Evolutionary conservation across 495 filamentous ascomycete genomes (phyloP).

Genomic region (Venustampulla echinocandica): DNA sequence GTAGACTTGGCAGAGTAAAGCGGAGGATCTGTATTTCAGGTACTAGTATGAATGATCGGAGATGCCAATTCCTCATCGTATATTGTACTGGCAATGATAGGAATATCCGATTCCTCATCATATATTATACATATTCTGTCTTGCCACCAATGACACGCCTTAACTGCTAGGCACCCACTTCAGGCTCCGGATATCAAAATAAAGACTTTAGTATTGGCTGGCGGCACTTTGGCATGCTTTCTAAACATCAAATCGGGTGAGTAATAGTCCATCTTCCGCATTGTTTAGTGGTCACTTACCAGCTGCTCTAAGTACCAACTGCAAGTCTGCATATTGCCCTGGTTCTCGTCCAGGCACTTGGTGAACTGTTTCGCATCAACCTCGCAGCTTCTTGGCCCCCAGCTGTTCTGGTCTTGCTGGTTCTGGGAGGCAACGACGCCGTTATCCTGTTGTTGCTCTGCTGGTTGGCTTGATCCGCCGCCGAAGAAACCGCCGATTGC

Average conservation of each 20-base stretch:
- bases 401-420: slow-evolving; percentile 28
- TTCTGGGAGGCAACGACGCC: slow-evolving; percentile 33
- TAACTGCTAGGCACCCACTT: no score
- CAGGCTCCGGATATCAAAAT: no score
- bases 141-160: no score
- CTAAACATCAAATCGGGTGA: slow-evolving; percentile 27
- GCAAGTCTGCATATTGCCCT: slow-evolving; percentile 90
- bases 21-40: no score
- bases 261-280: neutral
- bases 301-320: slow-evolving; percentile 97
- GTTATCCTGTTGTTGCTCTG: slow-evolving; percentile 34
- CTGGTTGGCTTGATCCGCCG: slow-evolving; percentile 57
- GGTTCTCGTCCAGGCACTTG: slow-evolving; percentile 89
- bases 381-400: slow-evolving; percentile 53
- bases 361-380: slow-evolving; percentile 78
- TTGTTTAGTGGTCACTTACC: slow-evolving; percentile 31
- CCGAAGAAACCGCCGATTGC: slow-evolving; percentile 77
- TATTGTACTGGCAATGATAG: no score
- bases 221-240: slow-evolving; percentile 93
- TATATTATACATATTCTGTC: no score
- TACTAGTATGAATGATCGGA: no score
- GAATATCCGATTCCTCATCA: no score
- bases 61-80: no score
- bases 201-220: slow-evolving; percentile 74
- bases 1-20: no score